These are phyloP conservation scores for Clathrospora elynae DNA, from an alignment of 2,329 filamentous ascomycete species.

Conservation along the genomic window DNA sequence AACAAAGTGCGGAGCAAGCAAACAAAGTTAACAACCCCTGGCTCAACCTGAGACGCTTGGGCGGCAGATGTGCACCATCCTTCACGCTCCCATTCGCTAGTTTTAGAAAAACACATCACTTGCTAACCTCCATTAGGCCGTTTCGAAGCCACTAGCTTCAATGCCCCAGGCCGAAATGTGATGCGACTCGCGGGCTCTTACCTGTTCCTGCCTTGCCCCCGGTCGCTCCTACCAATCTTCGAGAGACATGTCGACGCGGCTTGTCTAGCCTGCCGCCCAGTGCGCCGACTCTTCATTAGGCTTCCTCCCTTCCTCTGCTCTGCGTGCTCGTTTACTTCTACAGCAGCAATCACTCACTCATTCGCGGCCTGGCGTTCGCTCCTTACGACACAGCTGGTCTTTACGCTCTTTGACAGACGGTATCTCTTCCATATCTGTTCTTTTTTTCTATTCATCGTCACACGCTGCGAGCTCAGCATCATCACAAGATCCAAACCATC, in stretches of 20 bases:
- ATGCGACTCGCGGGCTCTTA: slow-evolving; percentile 26
- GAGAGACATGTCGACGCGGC: slow-evolving; percentile 33
- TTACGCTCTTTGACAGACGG: slow-evolving; percentile 47
- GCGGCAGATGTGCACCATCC: slow-evolving; percentile 21
- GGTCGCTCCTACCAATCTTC: slow-evolving; percentile 34
- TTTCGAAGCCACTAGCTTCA: slow-evolving; percentile 13
- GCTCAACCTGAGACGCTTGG: slow-evolving; percentile 35
- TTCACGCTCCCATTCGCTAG: slow-evolving; percentile 20
- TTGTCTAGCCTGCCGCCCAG: slow-evolving; percentile 20
- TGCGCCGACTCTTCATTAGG: slow-evolving; percentile 30
- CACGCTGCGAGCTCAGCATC: slow-evolving; percentile 40
- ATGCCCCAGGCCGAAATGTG: slow-evolving; percentile 9
- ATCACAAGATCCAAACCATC: slow-evolving; percentile 21
- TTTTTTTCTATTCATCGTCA: slow-evolving; percentile 22
- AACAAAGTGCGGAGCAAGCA: slow-evolving; percentile 19
- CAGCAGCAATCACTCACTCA: slow-evolving; percentile 33
- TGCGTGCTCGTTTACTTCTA: slow-evolving; percentile 34
- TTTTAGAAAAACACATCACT: slow-evolving; percentile 20
- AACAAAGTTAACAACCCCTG: slow-evolving; percentile 21
- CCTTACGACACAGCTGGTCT: slow-evolving; percentile 47
- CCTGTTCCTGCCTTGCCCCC: slow-evolving; percentile 28
- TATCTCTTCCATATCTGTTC: slow-evolving; percentile 25
- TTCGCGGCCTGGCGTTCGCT: slow-evolving; percentile 48
- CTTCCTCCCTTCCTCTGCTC: slow-evolving; percentile 34
- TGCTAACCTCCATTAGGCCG: slow-evolving; percentile 23